These are phyloP conservation scores for Apiosordaria backusii DNA, from an alignment of 495 filamentous ascomycete species.

Conservation along the genomic window DNA sequence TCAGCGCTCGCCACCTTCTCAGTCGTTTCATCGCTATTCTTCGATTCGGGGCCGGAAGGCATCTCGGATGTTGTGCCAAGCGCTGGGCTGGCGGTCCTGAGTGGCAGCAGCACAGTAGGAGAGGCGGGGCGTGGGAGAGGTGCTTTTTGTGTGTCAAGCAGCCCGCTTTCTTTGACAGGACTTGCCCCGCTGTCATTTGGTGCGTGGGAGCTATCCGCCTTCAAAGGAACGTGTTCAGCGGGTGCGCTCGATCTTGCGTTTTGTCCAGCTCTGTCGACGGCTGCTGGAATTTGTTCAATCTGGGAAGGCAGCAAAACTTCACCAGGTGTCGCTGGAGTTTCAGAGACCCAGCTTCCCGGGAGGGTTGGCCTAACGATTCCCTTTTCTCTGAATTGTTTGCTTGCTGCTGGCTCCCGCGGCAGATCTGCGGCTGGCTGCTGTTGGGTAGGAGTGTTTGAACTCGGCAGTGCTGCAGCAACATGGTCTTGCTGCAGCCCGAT, in stretches of 20 bases:
- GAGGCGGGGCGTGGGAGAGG: background rate
- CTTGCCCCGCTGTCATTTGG: background rate
- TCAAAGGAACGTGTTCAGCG: background rate
- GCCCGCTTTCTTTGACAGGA: background rate
- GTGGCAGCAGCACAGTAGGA: slow-evolving; percentile 6
- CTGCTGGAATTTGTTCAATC: slow-evolving; percentile 10
- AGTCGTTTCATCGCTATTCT: background rate
- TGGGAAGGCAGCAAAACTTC: slow-evolving; percentile 25
- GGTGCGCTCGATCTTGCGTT: background rate
- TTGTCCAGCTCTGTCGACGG: background rate
- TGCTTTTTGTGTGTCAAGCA: background rate
- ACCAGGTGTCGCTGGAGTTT: slow-evolving; percentile 41
- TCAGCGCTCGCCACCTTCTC: background rate
- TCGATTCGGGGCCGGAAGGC: background rate
- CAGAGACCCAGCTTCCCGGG: slow-evolving; percentile 65
- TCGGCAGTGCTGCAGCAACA: slow-evolving; percentile 12
- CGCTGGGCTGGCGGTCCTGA: slow-evolving; percentile 18
- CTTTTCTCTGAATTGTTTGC: slow-evolving; percentile 22
- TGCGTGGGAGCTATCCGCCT: background rate
- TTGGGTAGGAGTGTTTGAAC: slow-evolving; percentile 8
- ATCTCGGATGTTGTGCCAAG: slow-evolving; percentile 9
- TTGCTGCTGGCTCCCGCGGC: slow-evolving; percentile 20
- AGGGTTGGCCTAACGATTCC: slow-evolving; percentile 54
- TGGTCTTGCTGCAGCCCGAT: slow-evolving; percentile 13
- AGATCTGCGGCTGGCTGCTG: slow-evolving; percentile 16